Conservation (phyloP, 352 stramenopile genomes). For the Globisporangium cystogenes region DNA sequence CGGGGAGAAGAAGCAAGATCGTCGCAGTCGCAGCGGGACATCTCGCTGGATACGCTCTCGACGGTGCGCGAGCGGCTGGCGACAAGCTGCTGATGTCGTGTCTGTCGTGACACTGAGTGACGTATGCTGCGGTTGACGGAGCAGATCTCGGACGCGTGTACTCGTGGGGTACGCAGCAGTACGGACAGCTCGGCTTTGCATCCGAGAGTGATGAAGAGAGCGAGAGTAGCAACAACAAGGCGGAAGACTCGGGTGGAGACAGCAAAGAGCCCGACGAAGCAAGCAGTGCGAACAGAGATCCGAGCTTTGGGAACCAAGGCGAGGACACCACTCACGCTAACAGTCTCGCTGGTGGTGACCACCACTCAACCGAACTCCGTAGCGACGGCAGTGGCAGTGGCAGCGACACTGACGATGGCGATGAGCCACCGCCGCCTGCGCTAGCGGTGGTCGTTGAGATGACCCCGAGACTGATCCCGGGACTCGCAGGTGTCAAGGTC, state of each 20-base stretch:
- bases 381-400: background rate
- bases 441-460: slow-evolving; percentile 20
- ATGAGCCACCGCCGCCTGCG: background rate
- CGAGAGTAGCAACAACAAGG: too few species aligned
- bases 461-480: slow-evolving; percentile 14
- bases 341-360: too few species aligned
- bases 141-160: slow-evolving; percentile 36
- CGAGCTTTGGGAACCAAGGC: background rate
- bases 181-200: slow-evolving; percentile 52
- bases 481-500: slow-evolving; percentile 17
- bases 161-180: slow-evolving; percentile 49
- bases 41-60: slow-evolving; percentile 49
- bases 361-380: too few species aligned
- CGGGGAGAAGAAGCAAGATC: slow-evolving; percentile 16
- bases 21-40: slow-evolving; percentile 41
- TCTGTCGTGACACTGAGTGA: too few species aligned
- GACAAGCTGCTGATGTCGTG: background rate
- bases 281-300: background rate
- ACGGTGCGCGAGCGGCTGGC: slow-evolving; percentile 21
- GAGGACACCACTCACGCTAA: too few species aligned
- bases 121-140: background rate
- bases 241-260: slow-evolving; percentile 1
- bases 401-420: slow-evolving; percentile 1
- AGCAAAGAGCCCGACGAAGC: slow-evolving; percentile 7
- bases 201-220: too few species aligned